Conservation (phyloP, 2,329 filamentous ascomycete genomes). For the Juglanconis juglandina region DNA sequence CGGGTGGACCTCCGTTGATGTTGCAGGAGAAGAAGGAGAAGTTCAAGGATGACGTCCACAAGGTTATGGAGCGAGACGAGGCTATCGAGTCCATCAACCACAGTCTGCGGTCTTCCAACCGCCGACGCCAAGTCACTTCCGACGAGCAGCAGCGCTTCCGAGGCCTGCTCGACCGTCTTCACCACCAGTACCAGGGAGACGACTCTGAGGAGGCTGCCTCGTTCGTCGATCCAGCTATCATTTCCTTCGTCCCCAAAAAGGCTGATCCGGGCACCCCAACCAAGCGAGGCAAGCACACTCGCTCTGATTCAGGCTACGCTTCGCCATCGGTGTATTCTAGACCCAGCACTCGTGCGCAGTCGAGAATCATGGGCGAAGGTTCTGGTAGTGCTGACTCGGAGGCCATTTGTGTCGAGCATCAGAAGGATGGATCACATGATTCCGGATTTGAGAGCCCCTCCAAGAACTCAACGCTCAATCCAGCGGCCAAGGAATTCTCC, state of each 20-base stretch:
- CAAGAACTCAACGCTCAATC: constrained; percentile 13
- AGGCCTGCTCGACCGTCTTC: constrained; percentile 11
- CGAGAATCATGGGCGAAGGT: not conserved
- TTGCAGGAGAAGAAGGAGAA: not conserved
- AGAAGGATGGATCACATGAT: not conserved
- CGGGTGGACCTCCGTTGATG: not conserved
- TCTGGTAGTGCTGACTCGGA: not conserved
- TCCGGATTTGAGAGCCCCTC: not conserved
- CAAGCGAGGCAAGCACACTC: not conserved
- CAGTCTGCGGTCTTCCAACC: not conserved
- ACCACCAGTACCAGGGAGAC: not conserved
- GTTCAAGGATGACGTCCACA: not conserved
- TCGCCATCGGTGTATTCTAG: not conserved
- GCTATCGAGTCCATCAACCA: constrained; percentile 8
- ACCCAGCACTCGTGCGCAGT: constrained; percentile 2
- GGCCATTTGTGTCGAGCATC: not conserved
- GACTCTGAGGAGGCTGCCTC: not conserved
- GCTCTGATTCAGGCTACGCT: constrained; percentile 15
- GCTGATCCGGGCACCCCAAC: not conserved
- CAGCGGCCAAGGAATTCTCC: constrained; percentile 15
- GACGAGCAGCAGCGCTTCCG: constrained; percentile 13
- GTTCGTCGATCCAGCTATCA: constrained; percentile 6
- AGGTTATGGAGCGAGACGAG: constrained; percentile 5
- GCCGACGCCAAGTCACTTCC: not conserved
- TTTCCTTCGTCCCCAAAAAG: not conserved